Evolutionary conservation across 2,329 filamentous ascomycete genomes (phyloP).

Genomic region (Cercospora canescens): DNA sequence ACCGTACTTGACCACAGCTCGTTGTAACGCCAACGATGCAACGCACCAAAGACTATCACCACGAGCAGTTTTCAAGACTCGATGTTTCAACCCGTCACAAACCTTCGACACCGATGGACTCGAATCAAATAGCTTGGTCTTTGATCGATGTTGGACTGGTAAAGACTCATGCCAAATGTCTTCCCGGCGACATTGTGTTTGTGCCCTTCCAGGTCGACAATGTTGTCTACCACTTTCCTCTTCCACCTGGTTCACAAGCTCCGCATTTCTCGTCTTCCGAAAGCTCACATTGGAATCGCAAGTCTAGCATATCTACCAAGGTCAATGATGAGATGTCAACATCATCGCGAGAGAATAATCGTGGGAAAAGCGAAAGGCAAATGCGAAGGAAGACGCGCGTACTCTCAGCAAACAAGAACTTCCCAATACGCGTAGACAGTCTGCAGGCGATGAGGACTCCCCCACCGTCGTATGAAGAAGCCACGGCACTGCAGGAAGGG

Average conservation of each 20-base stretch:
- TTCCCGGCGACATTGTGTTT: slow-evolving; percentile 12
- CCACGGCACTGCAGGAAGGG: background rate
- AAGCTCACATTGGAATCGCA: background rate
- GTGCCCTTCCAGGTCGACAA: slow-evolving; percentile 14
- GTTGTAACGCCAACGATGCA: background rate
- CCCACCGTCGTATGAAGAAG: slow-evolving; percentile 1
- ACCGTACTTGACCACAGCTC: background rate
- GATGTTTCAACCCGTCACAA: background rate
- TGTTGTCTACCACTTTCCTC: slow-evolving; percentile 13
- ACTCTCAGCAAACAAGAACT: background rate
- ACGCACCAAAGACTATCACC: background rate
- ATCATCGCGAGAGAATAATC: background rate
- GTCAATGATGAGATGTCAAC: background rate
- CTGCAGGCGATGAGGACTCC: background rate
- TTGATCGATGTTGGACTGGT: slow-evolving; percentile 14
- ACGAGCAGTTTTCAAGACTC: background rate
- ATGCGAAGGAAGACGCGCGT: background rate
- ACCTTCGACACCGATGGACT: background rate
- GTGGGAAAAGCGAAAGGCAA: background rate
- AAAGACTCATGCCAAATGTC: slow-evolving; percentile 14
- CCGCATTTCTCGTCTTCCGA: background rate
- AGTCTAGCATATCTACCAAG: background rate
- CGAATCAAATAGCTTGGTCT: background rate
- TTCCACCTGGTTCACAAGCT: slow-evolving; percentile 2
- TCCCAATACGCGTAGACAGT: background rate